These are phyloP conservation scores for Panicum virgatum DNA, from an alignment of 202 grass and related monocot species.

Conservation along the genomic window DNA sequence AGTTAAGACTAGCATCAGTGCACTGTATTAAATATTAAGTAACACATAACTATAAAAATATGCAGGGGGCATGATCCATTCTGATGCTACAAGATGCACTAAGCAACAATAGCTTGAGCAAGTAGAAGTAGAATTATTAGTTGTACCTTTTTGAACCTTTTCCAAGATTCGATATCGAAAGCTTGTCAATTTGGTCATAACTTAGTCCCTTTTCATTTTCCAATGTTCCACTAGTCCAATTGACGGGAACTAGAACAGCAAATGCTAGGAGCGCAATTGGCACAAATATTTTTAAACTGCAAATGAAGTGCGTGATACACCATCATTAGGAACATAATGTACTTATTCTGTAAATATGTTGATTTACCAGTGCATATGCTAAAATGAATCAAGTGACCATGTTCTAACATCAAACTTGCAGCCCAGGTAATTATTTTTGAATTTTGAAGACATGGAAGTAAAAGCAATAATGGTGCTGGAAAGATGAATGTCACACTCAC, in stretches of 20 bases:
- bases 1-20: neutral
- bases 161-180: conserved; percentile 91
- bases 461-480: neutral
- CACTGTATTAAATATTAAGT: neutral
- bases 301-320: conserved; percentile 28
- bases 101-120: neutral
- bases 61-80: conserved; percentile 12
- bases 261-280: conserved; percentile 79
- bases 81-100: neutral
- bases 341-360: neutral
- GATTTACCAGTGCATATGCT: neutral
- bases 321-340: conserved; percentile 33
- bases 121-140: conserved; percentile 16
- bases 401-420: neutral
- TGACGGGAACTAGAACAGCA: conserved; percentile 72
- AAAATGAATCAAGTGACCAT: neutral
- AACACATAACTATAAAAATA: conserved; percentile 15
- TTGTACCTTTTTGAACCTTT: conserved; percentile 78
- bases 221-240: conserved; percentile 83
- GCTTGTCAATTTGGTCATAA: conserved; percentile 92
- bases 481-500: conserved; percentile 55
- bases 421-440: neutral
- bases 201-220: conserved; percentile 50
- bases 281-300: conserved; percentile 95
- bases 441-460: no score